Base-by-base conservation (phyloP, 2,329 filamentous ascomycete species). In the Colletotrichum magnum region DNA sequence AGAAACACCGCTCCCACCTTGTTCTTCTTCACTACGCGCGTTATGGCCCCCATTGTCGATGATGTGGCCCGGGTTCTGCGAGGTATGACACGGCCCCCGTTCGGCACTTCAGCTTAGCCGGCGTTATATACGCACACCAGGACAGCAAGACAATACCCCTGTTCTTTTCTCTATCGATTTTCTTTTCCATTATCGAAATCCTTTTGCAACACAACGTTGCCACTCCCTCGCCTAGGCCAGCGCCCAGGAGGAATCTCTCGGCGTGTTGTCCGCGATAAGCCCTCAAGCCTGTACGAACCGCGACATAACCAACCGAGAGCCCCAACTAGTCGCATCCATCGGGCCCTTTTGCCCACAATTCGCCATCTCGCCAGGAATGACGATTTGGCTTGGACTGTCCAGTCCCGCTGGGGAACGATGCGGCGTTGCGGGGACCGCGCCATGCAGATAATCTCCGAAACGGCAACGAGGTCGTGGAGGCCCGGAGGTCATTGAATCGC, bases 1-100 rank as follows among this genome's bases (percentile, higher is more conserved):
- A 75, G 15, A 2, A 77, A 62, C 26, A 77, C 74, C 15, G 70
- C 72, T 21, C 62, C 73, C 28, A 75, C 72, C n/a, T 69, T 73
- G 62, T 71, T 75, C 54, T 68, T 58, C 66, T 75, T 75, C 28
- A 71, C 21, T 12, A 59, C 26, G n/a, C 48, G 21, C 12, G 72
- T 28, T 13, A 73, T 24, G 24, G 50, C 63, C 26, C 62, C 61
- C 67, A 69, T 69, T 47, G 13, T 69, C 15, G 39, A 53, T 51
- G 16, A n/a, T n/a, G 21, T 36, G 18, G 9, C 36, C 10, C 10
- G 1, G 36, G 36, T 16, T 13, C 26, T 4, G 12, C 6, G 28
- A 39, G 16, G 16, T 32, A 10, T 51, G 45, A 18, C 41, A 36
- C 9, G 32, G 10, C 9, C 7, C 56, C 12, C 4, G 36, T 45